phyloP scores from a whole-genome alignment of 2,329 filamentous ascomycete species.

The Colletotrichum tropicale region DNA sequence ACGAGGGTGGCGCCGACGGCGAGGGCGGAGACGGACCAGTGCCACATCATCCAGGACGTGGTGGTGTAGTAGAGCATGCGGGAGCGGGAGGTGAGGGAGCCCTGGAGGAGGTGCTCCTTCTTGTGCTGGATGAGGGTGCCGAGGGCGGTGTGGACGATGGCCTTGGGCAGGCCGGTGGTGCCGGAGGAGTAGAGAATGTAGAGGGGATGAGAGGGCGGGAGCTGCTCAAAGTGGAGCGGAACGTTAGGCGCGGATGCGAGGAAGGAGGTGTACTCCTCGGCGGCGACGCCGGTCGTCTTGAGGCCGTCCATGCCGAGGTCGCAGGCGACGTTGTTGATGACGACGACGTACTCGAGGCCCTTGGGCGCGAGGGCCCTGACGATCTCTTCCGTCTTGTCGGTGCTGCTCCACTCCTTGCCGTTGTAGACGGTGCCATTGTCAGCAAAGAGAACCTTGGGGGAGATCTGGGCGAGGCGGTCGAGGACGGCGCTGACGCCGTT shows the following conservation, averaged over 20 bases:
- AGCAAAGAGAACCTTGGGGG: conserved; percentile 80
- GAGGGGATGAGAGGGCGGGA: conserved; percentile 84
- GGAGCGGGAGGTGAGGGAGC: conserved; percentile 74
- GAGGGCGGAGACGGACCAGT: conserved; percentile 89
- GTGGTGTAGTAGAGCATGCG: conserved; percentile 93
- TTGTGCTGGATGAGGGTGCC: conserved; percentile 96
- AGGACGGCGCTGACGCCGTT: conserved; percentile 90
- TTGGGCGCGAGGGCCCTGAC: conserved; percentile 63
- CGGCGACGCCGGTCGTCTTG: conserved; percentile 40
- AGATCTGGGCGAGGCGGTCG: conserved; percentile 85
- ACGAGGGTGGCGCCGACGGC: conserved; percentile 83
- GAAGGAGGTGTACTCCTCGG: conserved; percentile 50
- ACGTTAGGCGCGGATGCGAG: conserved; percentile 42
- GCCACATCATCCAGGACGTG: conserved; percentile 99
- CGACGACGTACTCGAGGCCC: conserved; percentile 71
- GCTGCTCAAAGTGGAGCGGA: conserved; percentile 71
- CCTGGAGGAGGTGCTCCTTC: conserved; percentile 91
- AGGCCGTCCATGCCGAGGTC: conserved; percentile 48
- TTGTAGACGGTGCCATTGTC: conserved; percentile 93
- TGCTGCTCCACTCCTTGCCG: conserved; percentile 83
- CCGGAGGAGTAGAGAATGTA: conserved; percentile 95
- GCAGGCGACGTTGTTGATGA: conserved; percentile 70
- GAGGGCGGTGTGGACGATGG: conserved; percentile 89
- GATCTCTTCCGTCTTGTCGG: conserved; percentile 80
- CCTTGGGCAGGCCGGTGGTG: conserved; percentile 87